Percentiles rank a stretch among this genome's conserved stretches.
Evolutionary conservation across 1,284 basidiomycete species (phyloP).

Genomic region (Singerocomus inundabilis): DNA sequence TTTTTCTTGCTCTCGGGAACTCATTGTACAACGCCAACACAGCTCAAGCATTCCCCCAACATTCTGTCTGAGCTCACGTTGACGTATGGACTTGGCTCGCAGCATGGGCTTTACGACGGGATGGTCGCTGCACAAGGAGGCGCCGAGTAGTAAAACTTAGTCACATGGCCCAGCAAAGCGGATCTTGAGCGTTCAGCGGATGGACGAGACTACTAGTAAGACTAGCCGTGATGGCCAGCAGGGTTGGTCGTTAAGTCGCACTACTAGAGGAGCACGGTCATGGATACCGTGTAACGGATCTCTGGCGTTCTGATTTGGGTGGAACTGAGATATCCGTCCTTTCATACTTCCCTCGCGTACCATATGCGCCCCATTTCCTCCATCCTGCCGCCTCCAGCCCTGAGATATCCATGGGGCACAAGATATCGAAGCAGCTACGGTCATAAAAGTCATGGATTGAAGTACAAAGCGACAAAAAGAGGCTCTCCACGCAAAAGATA

Average conservation of each 20-base stretch:
- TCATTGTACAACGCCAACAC: conserved; percentile 56
- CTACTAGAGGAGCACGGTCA: too few species aligned
- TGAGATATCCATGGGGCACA: too few species aligned
- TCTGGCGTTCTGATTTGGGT: too few species aligned
- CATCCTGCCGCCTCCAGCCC: too few species aligned
- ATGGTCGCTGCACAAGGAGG: conserved; percentile 21
- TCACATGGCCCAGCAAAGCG: neutral
- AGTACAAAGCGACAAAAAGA: conserved; percentile 13
- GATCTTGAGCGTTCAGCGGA: neutral
- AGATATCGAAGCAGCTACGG: neutral
- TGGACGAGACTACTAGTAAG: too few species aligned
- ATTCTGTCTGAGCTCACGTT: conserved; percentile 73
- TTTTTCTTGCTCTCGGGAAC: neutral
- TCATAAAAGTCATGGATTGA: neutral
- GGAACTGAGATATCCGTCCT: too few species aligned
- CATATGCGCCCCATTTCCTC: too few species aligned
- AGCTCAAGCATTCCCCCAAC: conserved; percentile 36
- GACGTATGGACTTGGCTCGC: conserved; percentile 80
- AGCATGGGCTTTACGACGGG: conserved; percentile 27
- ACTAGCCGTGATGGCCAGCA: too few species aligned
- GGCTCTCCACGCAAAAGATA: neutral
- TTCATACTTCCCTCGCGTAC: too few species aligned
- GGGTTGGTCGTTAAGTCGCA: too few species aligned
- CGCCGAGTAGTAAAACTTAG: neutral
- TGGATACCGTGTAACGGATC: too few species aligned